Base-by-base conservation (phyloP, 352 stramenopile species). In the Pythium aquatile region DNA sequence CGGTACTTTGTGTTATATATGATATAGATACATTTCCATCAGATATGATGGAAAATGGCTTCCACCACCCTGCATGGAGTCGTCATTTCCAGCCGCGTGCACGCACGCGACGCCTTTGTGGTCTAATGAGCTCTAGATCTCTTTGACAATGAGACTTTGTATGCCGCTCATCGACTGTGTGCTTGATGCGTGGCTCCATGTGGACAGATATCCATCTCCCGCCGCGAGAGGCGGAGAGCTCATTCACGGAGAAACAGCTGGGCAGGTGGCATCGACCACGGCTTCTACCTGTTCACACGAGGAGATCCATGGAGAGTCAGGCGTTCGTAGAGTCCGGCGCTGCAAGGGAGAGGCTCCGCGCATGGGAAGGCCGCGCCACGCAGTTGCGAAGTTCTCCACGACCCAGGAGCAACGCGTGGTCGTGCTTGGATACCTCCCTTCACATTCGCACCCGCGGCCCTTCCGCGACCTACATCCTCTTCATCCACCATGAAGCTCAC, bases 401-500 rank as follows among this genome's bases (percentile, higher is more conserved):
- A 42, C 35, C 35, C 35, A 42, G 35, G 35, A 42, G 35, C 35
- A 42, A 42, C 35, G 35, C 35, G 7, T 6, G 6, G 32, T 37
- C 32, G 32, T 37, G 6, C 7, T 14, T 42, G 35, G 35, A 42
- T 42, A 11, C 35, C 0, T 42, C 35, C 32, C 35, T 42, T 14
- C 35, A 42, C 16, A 42, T 16, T 11, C 5, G 11, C 35, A 16
- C 35, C 35, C 35, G 35, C 35, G 10, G 11, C 35, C 35, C 32
- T 9, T 35, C 35, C 35, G 35, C 35, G 35, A 42, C 35, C 35
- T 5, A 42, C 35, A 42, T 42, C 35, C 10, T 16, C 35, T 42
- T 42, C 35, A 42, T 42, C 35, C 35, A 24, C 10, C 17, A 67
- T 67, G 61, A 67, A 67, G 61, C 40, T 67, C 26, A 46, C 58